Percentiles rank a stretch among this genome's conserved stretches.
Evolutionary conservation across 148 eudicot species (phyloP).

Genomic region (Camellia granthamiana): DNA sequence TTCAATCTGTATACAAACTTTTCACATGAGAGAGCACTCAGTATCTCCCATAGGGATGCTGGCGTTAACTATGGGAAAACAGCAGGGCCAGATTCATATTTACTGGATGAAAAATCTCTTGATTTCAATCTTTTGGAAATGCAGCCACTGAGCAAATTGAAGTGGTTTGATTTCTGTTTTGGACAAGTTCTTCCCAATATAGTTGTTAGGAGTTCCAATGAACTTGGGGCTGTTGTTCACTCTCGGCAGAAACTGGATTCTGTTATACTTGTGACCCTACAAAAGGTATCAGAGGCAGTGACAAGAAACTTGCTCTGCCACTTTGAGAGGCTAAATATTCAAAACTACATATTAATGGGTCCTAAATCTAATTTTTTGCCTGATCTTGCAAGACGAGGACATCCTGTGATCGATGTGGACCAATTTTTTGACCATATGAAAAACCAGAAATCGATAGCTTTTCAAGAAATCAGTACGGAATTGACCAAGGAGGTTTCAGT

Average conservation of each 20-base stretch:
- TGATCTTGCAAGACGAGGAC: constrained; percentile 88
- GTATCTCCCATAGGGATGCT: constrained; percentile 88
- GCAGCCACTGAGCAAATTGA: constrained; percentile 54
- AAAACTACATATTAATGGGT: constrained; percentile 67
- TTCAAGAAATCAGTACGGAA: constrained; percentile 32
- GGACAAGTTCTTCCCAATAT: constrained; percentile 63
- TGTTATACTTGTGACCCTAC: constrained; percentile 51
- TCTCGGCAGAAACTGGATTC: constrained; percentile 54
- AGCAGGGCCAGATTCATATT: constrained; percentile 84
- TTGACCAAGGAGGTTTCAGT: constrained; percentile 38
- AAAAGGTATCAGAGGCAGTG: constrained; percentile 35
- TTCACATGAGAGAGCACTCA: constrained; percentile 69
- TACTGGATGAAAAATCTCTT: constrained; percentile 36
- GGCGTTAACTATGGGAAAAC: constrained; percentile 93
- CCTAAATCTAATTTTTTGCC: constrained; percentile 47
- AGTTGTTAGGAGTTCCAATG: constrained; percentile 46
- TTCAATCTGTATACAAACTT: constrained; percentile 84
- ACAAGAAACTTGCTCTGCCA: constrained; percentile 76
- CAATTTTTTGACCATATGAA: constrained; percentile 35
- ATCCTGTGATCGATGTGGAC: constrained; percentile 63
- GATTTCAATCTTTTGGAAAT: constrained; percentile 43
- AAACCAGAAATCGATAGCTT: constrained; percentile 23
- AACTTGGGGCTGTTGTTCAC: constrained; percentile 45
- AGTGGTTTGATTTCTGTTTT: constrained; percentile 96
- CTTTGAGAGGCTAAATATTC: constrained; percentile 66